A percentile compares a stretch with the other conserved stretches of the same genome.
These are phyloP conservation scores for Elsinoe necatrix DNA, from an alignment of 2,329 filamentous ascomycete genomes.

Conservation along the genomic window DNA sequence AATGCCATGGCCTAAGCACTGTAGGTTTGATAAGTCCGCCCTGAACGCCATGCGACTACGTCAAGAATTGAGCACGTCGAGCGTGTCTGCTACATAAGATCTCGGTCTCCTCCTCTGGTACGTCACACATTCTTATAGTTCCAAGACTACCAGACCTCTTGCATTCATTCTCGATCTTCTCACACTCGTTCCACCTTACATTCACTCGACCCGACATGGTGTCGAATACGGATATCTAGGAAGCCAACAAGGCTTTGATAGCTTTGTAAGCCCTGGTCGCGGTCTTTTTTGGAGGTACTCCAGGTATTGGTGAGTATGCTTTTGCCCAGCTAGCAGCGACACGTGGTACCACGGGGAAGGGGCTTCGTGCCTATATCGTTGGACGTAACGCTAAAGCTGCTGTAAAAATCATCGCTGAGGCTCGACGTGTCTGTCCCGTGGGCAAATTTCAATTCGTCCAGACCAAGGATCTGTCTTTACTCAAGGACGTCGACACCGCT, in stretches of 20 bases:
- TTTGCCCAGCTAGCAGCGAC: constrained; percentile 17
- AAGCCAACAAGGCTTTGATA: not conserved
- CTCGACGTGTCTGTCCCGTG: constrained; percentile 20
- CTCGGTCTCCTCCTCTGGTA: too few relatives aligned
- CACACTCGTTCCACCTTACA: too few relatives aligned
- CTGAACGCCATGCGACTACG: too few relatives aligned
- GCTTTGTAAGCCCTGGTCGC: constrained; percentile 17
- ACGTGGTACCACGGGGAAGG: constrained; percentile 16
- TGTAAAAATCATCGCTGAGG: constrained; percentile 17
- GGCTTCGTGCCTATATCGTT: constrained; percentile 21
- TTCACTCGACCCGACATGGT: not conserved
- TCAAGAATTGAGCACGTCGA: too few relatives aligned
- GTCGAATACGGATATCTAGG: not conserved
- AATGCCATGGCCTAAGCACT: too few relatives aligned
- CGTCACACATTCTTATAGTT: too few relatives aligned
- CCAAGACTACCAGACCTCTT: too few relatives aligned
- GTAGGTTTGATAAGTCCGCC: too few relatives aligned
- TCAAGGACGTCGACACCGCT: constrained; percentile 29
- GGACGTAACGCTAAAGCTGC: constrained; percentile 19
- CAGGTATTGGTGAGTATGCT: constrained; percentile 22
- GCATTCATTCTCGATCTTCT: too few relatives aligned
- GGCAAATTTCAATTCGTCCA: constrained; percentile 26
- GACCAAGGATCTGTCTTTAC: constrained; percentile 29
- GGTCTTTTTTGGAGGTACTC: constrained; percentile 21
- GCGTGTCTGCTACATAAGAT: too few relatives aligned